phyloP scores from a whole-genome alignment of 306 rosid species.

The Trifolium subterraneum region DNA sequence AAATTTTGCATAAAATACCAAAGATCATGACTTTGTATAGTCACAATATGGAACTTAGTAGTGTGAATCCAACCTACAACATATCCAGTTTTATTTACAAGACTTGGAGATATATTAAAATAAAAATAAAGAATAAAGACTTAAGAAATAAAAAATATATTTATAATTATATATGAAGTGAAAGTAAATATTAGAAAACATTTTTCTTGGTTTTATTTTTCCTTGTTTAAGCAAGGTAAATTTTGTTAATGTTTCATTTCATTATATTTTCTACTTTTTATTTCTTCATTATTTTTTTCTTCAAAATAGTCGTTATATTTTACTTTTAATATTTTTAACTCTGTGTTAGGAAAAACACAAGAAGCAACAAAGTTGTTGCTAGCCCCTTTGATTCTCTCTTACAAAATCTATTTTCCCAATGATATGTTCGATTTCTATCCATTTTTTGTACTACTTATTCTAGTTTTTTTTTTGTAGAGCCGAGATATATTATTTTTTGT shows the following conservation, averaged over 20 bases:
- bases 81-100: no score
- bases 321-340: neutral
- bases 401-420: no score
- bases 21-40: neutral
- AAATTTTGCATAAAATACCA: no score
- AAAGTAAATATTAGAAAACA: neutral
- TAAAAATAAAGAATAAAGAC: no score
- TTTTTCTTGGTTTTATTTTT: neutral
- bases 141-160: no score
- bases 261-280: neutral
- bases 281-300: neutral
- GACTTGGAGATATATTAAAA: neutral
- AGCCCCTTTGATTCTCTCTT: no score
- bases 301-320: neutral
- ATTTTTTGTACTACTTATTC: no score
- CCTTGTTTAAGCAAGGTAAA: neutral
- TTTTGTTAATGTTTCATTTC: neutral
- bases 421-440: no score
- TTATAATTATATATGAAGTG: neutral
- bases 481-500: no score
- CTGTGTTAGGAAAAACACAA: neutral
- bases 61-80: no score
- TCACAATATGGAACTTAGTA: no score
- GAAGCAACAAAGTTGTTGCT: neutral
- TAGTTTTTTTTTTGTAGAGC: no score